A percentile compares a stretch with the other conserved stretches of the same genome.
phyloP scores from a whole-genome alignment of 345 rosid species.

The Eucalyptus curtisii region DNA sequence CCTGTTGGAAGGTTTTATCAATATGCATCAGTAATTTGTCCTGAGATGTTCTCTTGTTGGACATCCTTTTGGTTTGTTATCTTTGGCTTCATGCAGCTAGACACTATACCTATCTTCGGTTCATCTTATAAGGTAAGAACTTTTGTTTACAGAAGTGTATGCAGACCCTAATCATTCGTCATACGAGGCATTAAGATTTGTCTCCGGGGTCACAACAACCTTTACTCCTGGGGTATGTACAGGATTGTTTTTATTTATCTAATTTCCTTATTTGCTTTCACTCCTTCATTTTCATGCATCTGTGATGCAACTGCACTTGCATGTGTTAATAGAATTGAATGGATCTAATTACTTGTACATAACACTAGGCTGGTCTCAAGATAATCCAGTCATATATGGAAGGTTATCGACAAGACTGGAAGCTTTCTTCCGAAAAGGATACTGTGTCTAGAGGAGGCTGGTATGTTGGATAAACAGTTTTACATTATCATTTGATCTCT shows the following conservation, averaged over 20 bases:
- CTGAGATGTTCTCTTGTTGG: background rate
- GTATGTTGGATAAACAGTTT: conserved; percentile 16
- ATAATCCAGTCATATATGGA: conserved; percentile 79
- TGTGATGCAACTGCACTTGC: background rate
- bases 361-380: conserved; percentile 73
- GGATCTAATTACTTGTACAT: background rate
- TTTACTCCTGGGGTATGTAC: conserved; percentile 70
- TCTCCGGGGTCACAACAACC: conserved; percentile 62
- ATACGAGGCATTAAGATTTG: conserved; percentile 68
- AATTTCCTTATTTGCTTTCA: background rate
- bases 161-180: conserved; percentile 84
- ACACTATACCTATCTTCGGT: background rate
- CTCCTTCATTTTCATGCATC: background rate
- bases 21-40: background rate
- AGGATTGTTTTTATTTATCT: background rate
- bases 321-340: background rate
- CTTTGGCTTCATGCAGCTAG: background rate
- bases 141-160: conserved; percentile 60
- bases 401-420: conserved; percentile 96
- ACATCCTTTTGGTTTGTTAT: background rate
- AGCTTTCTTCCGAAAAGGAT: conserved; percentile 71
- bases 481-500: background rate
- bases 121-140: background rate
- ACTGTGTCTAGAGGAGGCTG: conserved; percentile 86
- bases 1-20: background rate